Evolutionary conservation across 2,329 filamentous ascomycete species (phyloP).

Genomic region (Aphanoascus verrucosus): DNA sequence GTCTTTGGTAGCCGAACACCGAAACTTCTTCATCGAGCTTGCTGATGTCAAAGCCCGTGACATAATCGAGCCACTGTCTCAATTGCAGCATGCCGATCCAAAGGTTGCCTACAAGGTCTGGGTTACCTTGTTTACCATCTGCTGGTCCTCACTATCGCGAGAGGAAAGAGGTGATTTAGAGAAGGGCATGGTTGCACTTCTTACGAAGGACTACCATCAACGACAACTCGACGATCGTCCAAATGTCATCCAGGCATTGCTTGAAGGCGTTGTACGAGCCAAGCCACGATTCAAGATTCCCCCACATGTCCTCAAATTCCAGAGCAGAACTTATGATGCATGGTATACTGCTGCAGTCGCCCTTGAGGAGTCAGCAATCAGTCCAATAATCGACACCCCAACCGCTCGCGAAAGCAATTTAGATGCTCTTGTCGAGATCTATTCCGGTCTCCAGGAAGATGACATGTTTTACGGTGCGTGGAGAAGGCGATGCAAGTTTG

Average conservation of each 20-base stretch:
- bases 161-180: slow-evolving; percentile 88
- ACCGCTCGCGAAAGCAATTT: slow-evolving; percentile 85
- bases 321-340: slow-evolving; percentile 84
- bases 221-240: slow-evolving; percentile 89
- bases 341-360: slow-evolving; percentile 94
- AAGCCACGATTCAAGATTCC: slow-evolving; percentile 85
- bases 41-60: slow-evolving; percentile 80
- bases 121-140: slow-evolving; percentile 83
- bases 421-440: slow-evolving; percentile 89
- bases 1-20: slow-evolving; percentile 62
- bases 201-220: slow-evolving; percentile 92
- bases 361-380: slow-evolving; percentile 78
- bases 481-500: slow-evolving; percentile 87
- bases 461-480: slow-evolving; percentile 97
- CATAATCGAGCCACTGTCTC: slow-evolving; percentile 75
- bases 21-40: slow-evolving; percentile 72
- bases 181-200: slow-evolving; percentile 74
- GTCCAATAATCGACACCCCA: slow-evolving; percentile 71
- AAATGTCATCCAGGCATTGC: slow-evolving; percentile 85
- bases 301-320: slow-evolving; percentile 89
- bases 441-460: slow-evolving; percentile 81
- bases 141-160: slow-evolving; percentile 76
- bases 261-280: slow-evolving; percentile 76
- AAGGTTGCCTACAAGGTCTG: slow-evolving; percentile 80
- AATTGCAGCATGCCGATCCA: slow-evolving; percentile 82